These are phyloP conservation scores for Cercospora citrullina DNA, from an alignment of 2,329 filamentous ascomycete species.

Conservation along the genomic window DNA sequence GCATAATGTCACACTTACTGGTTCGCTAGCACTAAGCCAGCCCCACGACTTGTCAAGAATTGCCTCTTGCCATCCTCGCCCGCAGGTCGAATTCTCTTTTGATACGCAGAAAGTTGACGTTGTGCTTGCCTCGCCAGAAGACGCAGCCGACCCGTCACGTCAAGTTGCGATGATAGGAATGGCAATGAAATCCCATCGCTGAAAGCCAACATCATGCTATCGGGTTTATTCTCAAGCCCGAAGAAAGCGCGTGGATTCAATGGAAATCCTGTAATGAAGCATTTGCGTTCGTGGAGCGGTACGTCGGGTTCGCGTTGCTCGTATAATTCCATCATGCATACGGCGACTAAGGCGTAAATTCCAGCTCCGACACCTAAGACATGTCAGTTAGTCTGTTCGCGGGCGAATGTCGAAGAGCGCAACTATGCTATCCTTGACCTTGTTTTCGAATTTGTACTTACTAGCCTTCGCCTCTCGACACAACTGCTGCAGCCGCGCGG, in stretches of 20 bases:
- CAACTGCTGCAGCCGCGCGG: slow-evolving; percentile 41
- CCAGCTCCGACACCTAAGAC: slow-evolving; percentile 40
- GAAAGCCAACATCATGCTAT: slow-evolving; percentile 52
- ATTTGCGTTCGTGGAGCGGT: slow-evolving; percentile 34
- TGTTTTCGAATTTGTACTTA: slow-evolving; percentile 25
- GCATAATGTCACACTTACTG: slow-evolving; percentile 34
- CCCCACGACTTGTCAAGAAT: slow-evolving; percentile 41
- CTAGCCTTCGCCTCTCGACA: slow-evolving; percentile 43
- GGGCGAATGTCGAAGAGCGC: not conserved
- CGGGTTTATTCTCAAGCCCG: slow-evolving; percentile 40
- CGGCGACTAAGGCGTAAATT: slow-evolving; percentile 48
- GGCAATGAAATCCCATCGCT: slow-evolving; percentile 50
- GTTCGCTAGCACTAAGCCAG: slow-evolving; percentile 45
- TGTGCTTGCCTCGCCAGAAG: slow-evolving; percentile 46
- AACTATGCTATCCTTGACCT: not conserved
- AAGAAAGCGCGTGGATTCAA: slow-evolving; percentile 50
- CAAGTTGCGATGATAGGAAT: slow-evolving; percentile 41
- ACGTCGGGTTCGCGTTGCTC: slow-evolving; percentile 38
- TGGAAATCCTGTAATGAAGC: slow-evolving; percentile 50
- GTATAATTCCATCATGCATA: slow-evolving; percentile 51
- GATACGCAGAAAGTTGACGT: slow-evolving; percentile 46
- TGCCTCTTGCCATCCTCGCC: slow-evolving; percentile 27
- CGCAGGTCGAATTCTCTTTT: slow-evolving; percentile 41
- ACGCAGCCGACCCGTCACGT: slow-evolving; percentile 42
- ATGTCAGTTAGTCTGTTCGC: not conserved